Evolutionary conservation across 495 filamentous ascomycete species (phyloP).

Genomic region (Neurospora pannonica): DNA sequence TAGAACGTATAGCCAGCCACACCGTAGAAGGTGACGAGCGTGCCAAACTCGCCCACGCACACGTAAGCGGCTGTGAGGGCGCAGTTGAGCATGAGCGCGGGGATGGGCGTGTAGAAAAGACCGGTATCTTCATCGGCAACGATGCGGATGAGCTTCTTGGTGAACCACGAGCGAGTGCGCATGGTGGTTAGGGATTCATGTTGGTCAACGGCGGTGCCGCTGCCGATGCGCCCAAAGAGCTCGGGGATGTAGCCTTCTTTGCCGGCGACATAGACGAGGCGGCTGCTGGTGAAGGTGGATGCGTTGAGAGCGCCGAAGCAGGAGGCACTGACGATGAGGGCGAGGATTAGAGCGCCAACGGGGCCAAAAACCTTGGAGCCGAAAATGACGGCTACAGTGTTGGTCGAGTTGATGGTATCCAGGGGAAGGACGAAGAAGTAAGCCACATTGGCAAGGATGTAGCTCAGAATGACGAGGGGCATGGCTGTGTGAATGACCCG

Average conservation of each 20-base stretch:
- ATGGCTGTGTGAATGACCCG: constrained; percentile 95
- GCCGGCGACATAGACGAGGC: constrained; percentile 86
- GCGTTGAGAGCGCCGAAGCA: constrained; percentile 93
- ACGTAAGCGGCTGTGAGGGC: constrained; percentile 65
- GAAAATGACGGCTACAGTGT: constrained; percentile 92
- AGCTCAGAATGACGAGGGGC: constrained; percentile 84
- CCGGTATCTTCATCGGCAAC: constrained; percentile 53
- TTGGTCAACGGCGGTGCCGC: constrained; percentile 38
- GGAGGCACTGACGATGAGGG: constrained; percentile 76
- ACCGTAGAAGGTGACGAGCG: constrained; percentile 91
- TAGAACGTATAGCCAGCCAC: constrained; percentile 96
- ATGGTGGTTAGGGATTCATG: constrained; percentile 30
- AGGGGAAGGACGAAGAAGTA: constrained; percentile 95
- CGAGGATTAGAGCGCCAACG: constrained; percentile 72
- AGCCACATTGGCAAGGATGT: constrained; percentile 80
- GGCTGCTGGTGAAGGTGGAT: constrained; percentile 85
- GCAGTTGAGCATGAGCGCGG: constrained; percentile 77
- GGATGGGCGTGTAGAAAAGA: constrained; percentile 79
- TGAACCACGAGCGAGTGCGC: constrained; percentile 49
- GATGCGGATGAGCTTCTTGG: constrained; percentile 44
- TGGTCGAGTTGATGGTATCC: constrained; percentile 65
- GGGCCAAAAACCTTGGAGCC: constrained; percentile 83
- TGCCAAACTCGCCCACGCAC: constrained; percentile 78
- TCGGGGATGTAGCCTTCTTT: constrained; percentile 90
- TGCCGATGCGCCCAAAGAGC: constrained; percentile 73